Evolutionary conservation across 768 basidiomycete species (phyloP), one percentile per base, ranked within the genome.

Genomic region (Mycena chlorophos): DNA sequence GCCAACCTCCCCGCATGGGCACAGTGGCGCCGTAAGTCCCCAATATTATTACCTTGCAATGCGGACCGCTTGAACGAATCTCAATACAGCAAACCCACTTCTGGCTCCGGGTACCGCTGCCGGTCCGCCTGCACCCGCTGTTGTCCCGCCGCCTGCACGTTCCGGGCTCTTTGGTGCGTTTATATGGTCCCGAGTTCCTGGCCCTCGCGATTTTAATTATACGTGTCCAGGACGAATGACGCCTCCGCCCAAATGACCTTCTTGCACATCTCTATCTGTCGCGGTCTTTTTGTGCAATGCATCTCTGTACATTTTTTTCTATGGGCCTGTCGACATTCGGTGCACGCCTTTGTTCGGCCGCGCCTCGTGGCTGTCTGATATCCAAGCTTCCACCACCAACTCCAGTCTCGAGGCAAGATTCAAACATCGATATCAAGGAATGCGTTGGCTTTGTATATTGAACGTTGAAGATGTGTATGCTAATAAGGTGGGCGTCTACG

Each of bases 1-100:
- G 63, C 69, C 0, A 57, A 68, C 6, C 0, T 80, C 27, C 81
- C 82, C 8, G 75, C 82, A 0, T 83, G 82, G 82, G 78, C 82
- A 0, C 82, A 84, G 54, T 83, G 82, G 82, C 73, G 75, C 67
- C 82, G 82, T 83, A 58, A 57, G 78, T 42, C 16, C 20, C 25
- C 37, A 25, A 10, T 16, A 25, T 42, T 49, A 30, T 28, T 28
- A 8, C 22, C 5, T 42, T 14, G 5, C 26, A 13, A 27, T 48
- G 43, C 47, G n/a, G n/a, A n/a, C n/a, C n/a, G n/a, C n/a, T n/a
- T n/a, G n/a, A n/a, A n/a, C n/a, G n/a, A n/a, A n/a, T n/a, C 19
- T 48, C 55, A n/a, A 16, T 6, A 28, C 49, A 81, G 78, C 79
- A 8, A 78, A 80, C 58, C 76, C 78, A 1, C 46, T 73, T 2